phyloP scores from a whole-genome alignment of 192 early-diverging fungal species.

The Mortierella antarctica region DNA sequence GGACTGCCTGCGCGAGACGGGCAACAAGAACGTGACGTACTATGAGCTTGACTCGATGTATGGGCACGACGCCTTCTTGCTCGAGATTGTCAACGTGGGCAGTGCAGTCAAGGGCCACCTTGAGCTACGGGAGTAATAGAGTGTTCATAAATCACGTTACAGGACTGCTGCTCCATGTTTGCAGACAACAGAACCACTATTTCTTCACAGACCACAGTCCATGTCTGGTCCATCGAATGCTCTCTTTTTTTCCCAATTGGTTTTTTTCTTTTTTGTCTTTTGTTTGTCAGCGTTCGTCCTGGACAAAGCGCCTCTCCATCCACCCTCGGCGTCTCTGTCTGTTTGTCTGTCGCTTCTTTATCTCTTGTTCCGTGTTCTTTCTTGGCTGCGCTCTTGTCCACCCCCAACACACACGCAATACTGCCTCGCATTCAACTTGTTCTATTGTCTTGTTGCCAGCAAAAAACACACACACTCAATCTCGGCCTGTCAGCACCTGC shows the following conservation, averaged over 20 bases:
- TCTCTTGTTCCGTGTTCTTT: background rate
- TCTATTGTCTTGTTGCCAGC: slow-evolving; percentile 1
- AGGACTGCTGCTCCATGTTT: too few species aligned
- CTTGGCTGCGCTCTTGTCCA: too few species aligned
- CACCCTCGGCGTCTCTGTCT: background rate
- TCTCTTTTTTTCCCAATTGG: too few species aligned
- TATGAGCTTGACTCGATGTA: slow-evolving; percentile 98
- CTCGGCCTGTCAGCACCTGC: too few species aligned
- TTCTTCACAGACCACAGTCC: too few species aligned
- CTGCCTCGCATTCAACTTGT: background rate
- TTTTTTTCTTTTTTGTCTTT: too few species aligned
- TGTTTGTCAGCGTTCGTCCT: too few species aligned
- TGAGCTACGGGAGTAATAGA: slow-evolving; percentile 58
- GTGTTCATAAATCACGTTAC: background rate
- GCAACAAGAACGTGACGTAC: slow-evolving; percentile 93
- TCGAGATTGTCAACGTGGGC: slow-evolving; percentile 90
- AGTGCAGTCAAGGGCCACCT: slow-evolving; percentile 94
- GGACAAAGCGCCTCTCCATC: too few species aligned
- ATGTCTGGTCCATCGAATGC: too few species aligned
- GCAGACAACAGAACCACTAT: too few species aligned
- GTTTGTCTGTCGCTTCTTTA: background rate
- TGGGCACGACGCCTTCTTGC: slow-evolving; percentile 97
- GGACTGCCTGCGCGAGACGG: slow-evolving; percentile 81
- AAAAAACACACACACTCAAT: background rate
- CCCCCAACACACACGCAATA: too few species aligned